Percentiles rank a stretch among this genome's conserved stretches.
Conservation (phyloP, 345 rosid species). For the Brassica carinata region DNA sequence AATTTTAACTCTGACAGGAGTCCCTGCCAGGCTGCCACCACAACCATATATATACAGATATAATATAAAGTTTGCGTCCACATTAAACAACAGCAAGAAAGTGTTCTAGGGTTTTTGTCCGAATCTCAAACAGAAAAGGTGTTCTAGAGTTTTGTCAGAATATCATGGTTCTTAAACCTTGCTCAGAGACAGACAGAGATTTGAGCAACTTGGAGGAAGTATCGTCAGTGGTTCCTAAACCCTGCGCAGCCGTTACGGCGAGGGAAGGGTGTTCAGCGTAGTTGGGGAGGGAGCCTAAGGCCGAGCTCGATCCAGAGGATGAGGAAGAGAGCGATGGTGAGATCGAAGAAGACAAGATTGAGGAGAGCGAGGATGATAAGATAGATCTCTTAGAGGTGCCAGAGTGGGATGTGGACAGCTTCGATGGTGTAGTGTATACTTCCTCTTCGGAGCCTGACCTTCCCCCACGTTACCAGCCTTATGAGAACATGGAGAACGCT, state of each 20-base stretch:
- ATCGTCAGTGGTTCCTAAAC: background rate
- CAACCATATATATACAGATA: no score
- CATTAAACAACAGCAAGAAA: no score
- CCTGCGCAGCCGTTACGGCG: background rate
- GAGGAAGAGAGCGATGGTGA: background rate
- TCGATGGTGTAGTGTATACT: background rate
- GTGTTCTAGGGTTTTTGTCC: no score
- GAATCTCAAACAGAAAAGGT: no score
- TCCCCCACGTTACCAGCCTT: background rate
- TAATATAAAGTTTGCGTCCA: no score
- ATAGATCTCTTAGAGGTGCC: background rate
- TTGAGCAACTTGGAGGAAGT: background rate
- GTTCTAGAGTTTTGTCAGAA: no score
- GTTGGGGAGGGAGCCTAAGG: background rate
- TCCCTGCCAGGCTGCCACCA: no score
- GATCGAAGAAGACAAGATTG: background rate
- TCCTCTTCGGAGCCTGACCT: background rate
- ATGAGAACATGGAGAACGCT: background rate
- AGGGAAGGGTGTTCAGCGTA: background rate
- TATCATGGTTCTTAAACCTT: no score
- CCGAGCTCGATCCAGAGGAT: background rate
- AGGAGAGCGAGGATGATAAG: background rate
- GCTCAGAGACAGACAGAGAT: background rate
- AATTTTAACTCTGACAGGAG: no score
- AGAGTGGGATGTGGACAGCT: conserved; percentile 1